A percentile compares a stretch with the other conserved stretches of the same genome.
Evolutionary conservation across 1,284 basidiomycete species (phyloP).

Genomic region (Ustanciosporium gigantosporum): DNA sequence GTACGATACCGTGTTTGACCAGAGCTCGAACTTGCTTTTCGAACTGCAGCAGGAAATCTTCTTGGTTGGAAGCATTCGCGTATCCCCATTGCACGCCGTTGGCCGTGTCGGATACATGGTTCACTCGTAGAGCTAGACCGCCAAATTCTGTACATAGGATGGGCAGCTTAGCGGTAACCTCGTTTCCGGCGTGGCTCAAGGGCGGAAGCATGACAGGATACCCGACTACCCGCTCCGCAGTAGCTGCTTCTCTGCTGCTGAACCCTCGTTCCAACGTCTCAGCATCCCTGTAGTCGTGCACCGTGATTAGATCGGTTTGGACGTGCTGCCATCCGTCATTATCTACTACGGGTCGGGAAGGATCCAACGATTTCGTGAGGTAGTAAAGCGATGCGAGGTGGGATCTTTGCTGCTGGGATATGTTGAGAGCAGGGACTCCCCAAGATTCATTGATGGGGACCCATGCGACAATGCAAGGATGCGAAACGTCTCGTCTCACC

Average conservation of each 20-base stretch:
- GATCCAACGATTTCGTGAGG: no score
- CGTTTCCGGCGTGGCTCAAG: background rate
- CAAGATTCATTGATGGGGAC: no score
- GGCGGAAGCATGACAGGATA: slow-evolving; percentile 16
- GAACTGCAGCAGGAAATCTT: slow-evolving; percentile 19
- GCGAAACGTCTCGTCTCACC: slow-evolving; percentile 29
- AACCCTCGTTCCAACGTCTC: no score
- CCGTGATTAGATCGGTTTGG: no score
- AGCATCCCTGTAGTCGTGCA: no score
- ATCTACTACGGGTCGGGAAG: no score
- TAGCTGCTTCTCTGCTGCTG: slow-evolving; percentile 1
- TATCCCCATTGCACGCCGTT: slow-evolving; percentile 33
- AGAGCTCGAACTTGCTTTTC: slow-evolving; percentile 10
- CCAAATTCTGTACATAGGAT: slow-evolving; percentile 43
- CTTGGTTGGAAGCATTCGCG: slow-evolving; percentile 10
- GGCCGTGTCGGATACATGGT: slow-evolving; percentile 6
- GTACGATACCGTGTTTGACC: slow-evolving; percentile 20
- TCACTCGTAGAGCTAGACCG: slow-evolving; percentile 15
- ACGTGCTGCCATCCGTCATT: no score
- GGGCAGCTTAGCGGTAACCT: slow-evolving; percentile 10
- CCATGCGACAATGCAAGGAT: slow-evolving; percentile 46
- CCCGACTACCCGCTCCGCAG: slow-evolving; percentile 8
- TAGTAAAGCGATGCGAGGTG: no score
- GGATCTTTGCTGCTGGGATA: no score
- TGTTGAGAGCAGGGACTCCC: no score